Conservation (phyloP, 2,329 filamentous ascomycete genomes). For the Cordyceps militaris region DNA sequence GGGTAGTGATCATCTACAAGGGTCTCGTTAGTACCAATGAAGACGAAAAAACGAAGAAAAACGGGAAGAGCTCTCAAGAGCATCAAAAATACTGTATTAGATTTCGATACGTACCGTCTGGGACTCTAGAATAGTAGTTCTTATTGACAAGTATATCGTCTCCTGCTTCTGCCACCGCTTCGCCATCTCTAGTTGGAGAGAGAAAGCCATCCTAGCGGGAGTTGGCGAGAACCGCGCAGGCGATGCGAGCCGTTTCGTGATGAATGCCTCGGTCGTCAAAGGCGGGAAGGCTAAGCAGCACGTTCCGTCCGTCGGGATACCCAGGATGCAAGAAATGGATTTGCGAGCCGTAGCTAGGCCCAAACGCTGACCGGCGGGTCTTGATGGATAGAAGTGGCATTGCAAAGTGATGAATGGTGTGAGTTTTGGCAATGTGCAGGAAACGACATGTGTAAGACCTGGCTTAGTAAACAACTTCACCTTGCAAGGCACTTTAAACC, state of each 20-base stretch:
- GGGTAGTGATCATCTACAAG: constrained; percentile 11
- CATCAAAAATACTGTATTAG: neutral
- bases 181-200: constrained; percentile 4
- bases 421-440: neutral
- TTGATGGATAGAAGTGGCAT: neutral
- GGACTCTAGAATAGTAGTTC: neutral
- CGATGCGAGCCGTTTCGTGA: constrained; percentile 13
- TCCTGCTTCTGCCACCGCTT: neutral
- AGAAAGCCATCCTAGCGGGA: constrained; percentile 12
- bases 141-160: neutral
- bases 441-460: no score
- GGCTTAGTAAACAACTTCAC: no score
- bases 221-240: constrained; percentile 12
- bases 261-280: constrained; percentile 10
- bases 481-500: no score
- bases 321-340: constrained; percentile 9
- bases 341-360: neutral
- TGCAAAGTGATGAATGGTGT: neutral
- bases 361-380: neutral
- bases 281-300: constrained; percentile 12
- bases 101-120: neutral
- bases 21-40: neutral
- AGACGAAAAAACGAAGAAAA: neutral
- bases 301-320: constrained; percentile 9
- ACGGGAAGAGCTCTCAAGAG: neutral